Conservation (phyloP, 208 protist genomes). For the Dictyostelium gargantuum region DNA sequence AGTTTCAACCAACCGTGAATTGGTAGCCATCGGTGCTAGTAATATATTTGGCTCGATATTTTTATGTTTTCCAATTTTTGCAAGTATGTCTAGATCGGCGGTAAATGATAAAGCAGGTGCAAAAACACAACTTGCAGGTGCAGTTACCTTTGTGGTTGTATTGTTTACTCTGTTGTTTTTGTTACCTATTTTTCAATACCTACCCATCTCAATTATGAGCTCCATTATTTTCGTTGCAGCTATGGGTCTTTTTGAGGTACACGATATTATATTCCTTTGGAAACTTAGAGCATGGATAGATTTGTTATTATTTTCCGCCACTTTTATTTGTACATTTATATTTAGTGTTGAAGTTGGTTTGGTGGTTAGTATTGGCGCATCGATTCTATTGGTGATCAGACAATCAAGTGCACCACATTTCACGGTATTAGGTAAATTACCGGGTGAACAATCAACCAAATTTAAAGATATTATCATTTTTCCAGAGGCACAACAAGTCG, state of each 20-base stretch:
- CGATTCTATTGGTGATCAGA: conserved; percentile 46
- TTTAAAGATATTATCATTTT: conserved; percentile 53
- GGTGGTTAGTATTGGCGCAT: conserved; percentile 22
- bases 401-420: conserved; percentile 58
- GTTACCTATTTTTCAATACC: conserved; percentile 23
- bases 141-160: conserved; percentile 23
- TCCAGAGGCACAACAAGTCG: conserved; percentile 17
- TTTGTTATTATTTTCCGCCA: conserved; percentile 3
- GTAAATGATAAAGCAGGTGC: conserved; percentile 64
- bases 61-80: conserved; percentile 51
- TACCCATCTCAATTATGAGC: conserved; percentile 27
- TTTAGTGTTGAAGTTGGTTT: conserved; percentile 57
- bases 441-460: background rate
- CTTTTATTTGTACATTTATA: conserved; percentile 36
- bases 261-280: conserved; percentile 57
- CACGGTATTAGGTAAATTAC: conserved; percentile 2
- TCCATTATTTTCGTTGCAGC: conserved; percentile 55
- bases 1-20: conserved; percentile 72
- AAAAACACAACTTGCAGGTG: background rate
- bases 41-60: conserved; percentile 78
- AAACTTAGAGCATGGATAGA: conserved; percentile 47
- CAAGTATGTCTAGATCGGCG: conserved; percentile 61
- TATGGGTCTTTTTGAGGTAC: conserved; percentile 41
- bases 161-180: conserved; percentile 25
- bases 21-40: conserved; percentile 72